Evolutionary conservation across 1,284 basidiomycete genomes (phyloP).

Genomic region (Wolfiporia cocos): DNA sequence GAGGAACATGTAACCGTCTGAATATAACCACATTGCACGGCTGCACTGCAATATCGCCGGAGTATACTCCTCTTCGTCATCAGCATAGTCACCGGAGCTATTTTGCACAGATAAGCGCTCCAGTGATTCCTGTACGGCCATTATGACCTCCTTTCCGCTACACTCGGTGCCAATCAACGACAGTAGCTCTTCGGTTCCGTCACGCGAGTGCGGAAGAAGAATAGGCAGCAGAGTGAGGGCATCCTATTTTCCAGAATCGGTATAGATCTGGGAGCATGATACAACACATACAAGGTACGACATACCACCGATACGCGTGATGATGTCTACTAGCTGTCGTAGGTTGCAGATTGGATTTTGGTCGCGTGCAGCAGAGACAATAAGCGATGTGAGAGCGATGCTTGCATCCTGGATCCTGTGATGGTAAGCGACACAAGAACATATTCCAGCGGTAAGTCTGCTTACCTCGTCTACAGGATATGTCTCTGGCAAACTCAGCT

Average conservation of each 20-base stretch:
- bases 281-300: constrained; percentile 18
- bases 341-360: constrained; percentile 16
- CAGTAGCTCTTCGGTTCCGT: constrained; percentile 37
- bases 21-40: constrained; percentile 33
- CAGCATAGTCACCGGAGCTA: constrained; percentile 19
- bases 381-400: constrained; percentile 16
- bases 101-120: constrained; percentile 42
- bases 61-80: constrained; percentile 27
- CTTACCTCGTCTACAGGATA: too few relatives aligned
- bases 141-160: constrained; percentile 54
- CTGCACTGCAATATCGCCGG: constrained; percentile 22
- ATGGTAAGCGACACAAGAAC: too few relatives aligned
- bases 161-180: constrained; percentile 35
- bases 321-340: constrained; percentile 13
- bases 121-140: constrained; percentile 52
- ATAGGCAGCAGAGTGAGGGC: constrained; percentile 42
- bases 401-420: constrained; percentile 14
- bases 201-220: constrained; percentile 33
- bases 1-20: constrained; percentile 27
- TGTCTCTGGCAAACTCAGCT: too few relatives aligned
- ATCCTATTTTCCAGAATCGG: constrained; percentile 32
- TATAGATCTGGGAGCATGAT: background rate
- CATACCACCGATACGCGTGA: constrained; percentile 13
- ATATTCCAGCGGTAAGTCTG: too few relatives aligned
- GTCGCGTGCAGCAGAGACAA: constrained; percentile 21